phyloP scores from a whole-genome alignment of 495 filamentous ascomycete species.

The Penicillium cinerascens region DNA sequence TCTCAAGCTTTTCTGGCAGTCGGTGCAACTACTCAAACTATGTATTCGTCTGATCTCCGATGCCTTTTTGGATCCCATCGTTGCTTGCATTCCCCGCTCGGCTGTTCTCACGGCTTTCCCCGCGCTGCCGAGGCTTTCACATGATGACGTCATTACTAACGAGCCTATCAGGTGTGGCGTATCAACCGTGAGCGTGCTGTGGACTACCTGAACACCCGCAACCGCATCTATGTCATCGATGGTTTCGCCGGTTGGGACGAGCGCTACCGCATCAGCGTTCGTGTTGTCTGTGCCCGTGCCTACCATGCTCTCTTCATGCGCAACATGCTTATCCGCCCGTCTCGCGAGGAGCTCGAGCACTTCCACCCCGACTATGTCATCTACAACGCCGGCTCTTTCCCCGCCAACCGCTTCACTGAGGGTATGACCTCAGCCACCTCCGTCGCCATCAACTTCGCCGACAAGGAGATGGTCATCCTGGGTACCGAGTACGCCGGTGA shows the following conservation, averaged over 20 bases:
- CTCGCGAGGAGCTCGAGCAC: slow-evolving; percentile 82
- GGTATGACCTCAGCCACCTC: slow-evolving; percentile 96
- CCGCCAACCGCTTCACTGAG: slow-evolving; percentile 95
- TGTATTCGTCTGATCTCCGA: background rate
- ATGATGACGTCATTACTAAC: slow-evolving; percentile 41
- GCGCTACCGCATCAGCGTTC: slow-evolving; percentile 95
- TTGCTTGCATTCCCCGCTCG: slow-evolving; percentile 5
- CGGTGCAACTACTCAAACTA: slow-evolving; percentile 5
- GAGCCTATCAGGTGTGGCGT: slow-evolving; percentile 77
- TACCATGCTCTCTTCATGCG: slow-evolving; percentile 99
- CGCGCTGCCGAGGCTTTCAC: slow-evolving; percentile 23
- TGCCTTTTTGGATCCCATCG: background rate
- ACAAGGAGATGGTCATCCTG: slow-evolving; percentile 97
- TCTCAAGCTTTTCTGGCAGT: slow-evolving; percentile 34
- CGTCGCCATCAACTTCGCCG: slow-evolving; percentile 82
- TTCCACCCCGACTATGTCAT: slow-evolving; percentile 99
- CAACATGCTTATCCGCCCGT: slow-evolving; percentile 98
- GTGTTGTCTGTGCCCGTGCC: slow-evolving; percentile 95
- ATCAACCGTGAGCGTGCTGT: slow-evolving; percentile 99
- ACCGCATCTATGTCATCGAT: slow-evolving; percentile 97
- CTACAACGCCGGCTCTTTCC: slow-evolving; percentile 98
- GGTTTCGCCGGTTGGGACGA: slow-evolving; percentile 98
- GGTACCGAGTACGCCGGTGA: slow-evolving; percentile 98
- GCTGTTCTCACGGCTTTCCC: slow-evolving; percentile 10
- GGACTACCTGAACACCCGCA: slow-evolving; percentile 97